Evolutionary conservation across 2,329 filamentous ascomycete genomes (phyloP), one percentile per base, ranked within the genome.

Genomic region (Monilinia fructicola): DNA sequence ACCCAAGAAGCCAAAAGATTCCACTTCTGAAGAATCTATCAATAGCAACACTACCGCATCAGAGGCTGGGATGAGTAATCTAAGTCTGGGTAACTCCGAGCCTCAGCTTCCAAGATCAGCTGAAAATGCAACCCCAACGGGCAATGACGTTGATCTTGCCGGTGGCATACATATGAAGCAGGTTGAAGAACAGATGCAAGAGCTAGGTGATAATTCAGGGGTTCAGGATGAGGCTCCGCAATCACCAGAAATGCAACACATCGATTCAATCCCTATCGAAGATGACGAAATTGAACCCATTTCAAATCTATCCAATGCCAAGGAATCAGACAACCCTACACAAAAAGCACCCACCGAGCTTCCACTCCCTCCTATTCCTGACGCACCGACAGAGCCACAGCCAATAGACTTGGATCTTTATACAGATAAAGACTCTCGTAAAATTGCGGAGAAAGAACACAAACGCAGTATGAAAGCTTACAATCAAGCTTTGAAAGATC

Each of bases 371-470:
- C 79, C 81, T 1, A 76, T 85, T 16, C 82, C 83, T 11, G 75
- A 78, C 11, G 74, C 83, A 4, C 90, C 90, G 1, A 69, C 78
- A 6, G 80, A 84, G 60, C 87, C 87, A 2, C 73, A 80, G 1
- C 78, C 81, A 2, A 83, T 89, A 1, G 83, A 92, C 71, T 76
- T 88, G 1, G 79, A 81, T 54, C 78, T 81, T 56, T 88, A 86
- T 74, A 78, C 82, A 2, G 87, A 91, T 76, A 89, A 89, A 73
- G 84, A 86, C 9, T 80, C 85, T 38, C 85, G 86, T 11, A 91
- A 90, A 72, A 82, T 87, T 52, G 89, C 87, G 1, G 87, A 91
- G 72, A 90, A 88, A 67, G 88, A 92, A 72, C 82, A 87, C 65
- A 85, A 85, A 62, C 82, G 84, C 16, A 80, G 81, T 1, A 80